Conservation (phyloP, 768 basidiomycete genomes). For the Glaciozyma antarctica region DNA sequence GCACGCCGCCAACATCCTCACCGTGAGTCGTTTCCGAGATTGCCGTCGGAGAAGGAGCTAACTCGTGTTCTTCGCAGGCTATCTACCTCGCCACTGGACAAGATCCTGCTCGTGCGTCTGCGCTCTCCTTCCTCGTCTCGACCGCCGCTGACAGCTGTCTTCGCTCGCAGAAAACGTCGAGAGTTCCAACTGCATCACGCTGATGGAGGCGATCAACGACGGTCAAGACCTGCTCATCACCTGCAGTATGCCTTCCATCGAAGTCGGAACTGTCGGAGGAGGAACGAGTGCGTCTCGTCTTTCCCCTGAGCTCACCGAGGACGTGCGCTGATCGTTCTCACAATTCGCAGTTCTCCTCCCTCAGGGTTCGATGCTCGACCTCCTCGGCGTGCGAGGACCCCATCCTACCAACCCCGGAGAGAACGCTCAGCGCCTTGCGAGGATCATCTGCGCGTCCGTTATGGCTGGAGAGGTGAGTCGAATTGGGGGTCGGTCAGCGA, state of each 20-base stretch:
- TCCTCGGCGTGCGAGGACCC: slow-evolving; percentile 87
- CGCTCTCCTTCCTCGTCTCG: not conserved
- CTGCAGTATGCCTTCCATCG: slow-evolving; percentile 95
- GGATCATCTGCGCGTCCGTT: slow-evolving; percentile 80
- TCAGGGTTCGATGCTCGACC: slow-evolving; percentile 78
- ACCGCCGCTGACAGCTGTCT: not conserved
- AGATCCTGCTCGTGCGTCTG: slow-evolving; percentile 64
- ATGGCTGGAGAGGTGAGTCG: slow-evolving; percentile 73
- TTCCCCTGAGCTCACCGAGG: not conserved
- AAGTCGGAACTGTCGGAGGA: slow-evolving; percentile 95
- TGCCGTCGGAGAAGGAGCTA: not conserved
- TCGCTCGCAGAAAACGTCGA: slow-evolving; percentile 64
- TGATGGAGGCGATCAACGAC: slow-evolving; percentile 90
- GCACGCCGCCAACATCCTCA: slow-evolving; percentile 93
- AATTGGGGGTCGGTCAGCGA: not conserved
- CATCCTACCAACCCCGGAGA: slow-evolving; percentile 75
- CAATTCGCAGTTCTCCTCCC: slow-evolving; percentile 56
- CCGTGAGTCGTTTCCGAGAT: slow-evolving; percentile 39
- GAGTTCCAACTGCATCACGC: slow-evolving; percentile 94
- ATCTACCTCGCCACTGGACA: slow-evolving; percentile 94
- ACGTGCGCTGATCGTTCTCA: not conserved
- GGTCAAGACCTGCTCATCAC: slow-evolving; percentile 87
- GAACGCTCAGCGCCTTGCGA: slow-evolving; percentile 80
- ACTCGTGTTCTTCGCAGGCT: slow-evolving; percentile 43
- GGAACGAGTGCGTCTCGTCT: slow-evolving; percentile 51